phyloP scores from a whole-genome alignment of 805 yeast genomes.

The Grigorovia jiainica region DNA sequence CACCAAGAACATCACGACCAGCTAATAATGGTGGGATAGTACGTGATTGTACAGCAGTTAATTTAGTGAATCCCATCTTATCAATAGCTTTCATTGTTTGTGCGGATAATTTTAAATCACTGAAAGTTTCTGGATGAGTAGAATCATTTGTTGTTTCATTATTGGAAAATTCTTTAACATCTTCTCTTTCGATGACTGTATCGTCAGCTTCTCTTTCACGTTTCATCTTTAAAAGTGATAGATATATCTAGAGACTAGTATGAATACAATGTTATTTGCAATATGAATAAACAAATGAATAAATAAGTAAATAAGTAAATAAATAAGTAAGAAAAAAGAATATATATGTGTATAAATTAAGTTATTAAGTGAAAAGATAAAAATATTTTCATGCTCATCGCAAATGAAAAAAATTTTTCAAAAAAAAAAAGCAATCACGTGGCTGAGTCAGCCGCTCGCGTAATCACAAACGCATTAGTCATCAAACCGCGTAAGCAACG shows the following conservation, averaged over 20 bases:
- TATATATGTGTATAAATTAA: too few relatives aligned
- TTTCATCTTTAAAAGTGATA: too few relatives aligned
- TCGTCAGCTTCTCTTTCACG: conserved; percentile 13
- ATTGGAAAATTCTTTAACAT: too few relatives aligned
- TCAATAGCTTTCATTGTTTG: conserved; percentile 75
- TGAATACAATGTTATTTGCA: neutral
- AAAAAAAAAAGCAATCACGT: too few relatives aligned
- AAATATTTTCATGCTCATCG: neutral
- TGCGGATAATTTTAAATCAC: conserved; percentile 52
- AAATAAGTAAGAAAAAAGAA: neutral
- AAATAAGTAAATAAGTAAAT: too few relatives aligned
- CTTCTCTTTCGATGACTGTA: neutral
- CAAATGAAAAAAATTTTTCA: too few relatives aligned
- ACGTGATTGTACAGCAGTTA: conserved; percentile 93
- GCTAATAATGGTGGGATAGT: conserved; percentile 95
- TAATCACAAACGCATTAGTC: too few relatives aligned
- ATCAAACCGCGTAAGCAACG: too few relatives aligned
- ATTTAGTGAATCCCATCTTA: conserved; percentile 80
- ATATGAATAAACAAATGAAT: neutral
- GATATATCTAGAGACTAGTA: neutral
- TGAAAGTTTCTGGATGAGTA: conserved; percentile 1
- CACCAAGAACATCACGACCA: conserved; percentile 95
- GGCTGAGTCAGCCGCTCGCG: too few relatives aligned
- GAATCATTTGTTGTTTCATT: neutral
- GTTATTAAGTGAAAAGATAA: neutral